These are phyloP conservation scores for Microcyclospora pomicola DNA, from an alignment of 2,329 filamentous ascomycete species.

Conservation along the genomic window DNA sequence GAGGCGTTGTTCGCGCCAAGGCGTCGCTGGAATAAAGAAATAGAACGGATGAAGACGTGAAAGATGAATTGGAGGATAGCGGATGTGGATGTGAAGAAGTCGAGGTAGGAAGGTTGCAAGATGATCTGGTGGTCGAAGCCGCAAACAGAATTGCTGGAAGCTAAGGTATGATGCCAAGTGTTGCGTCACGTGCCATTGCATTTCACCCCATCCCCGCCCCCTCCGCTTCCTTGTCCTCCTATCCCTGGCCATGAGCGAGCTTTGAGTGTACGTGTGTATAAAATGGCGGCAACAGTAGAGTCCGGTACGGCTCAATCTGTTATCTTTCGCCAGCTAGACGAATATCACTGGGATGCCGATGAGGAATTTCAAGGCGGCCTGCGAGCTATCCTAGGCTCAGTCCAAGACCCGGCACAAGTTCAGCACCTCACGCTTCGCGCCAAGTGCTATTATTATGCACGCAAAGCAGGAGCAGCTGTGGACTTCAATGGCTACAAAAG, in stretches of 20 bases:
- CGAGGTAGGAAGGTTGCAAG: not conserved
- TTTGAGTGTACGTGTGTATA: not conserved
- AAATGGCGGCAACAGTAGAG: not conserved
- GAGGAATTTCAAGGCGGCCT: slow-evolving; percentile 55
- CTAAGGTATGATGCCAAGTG: no score
- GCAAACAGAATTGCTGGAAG: no score
- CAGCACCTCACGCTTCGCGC: slow-evolving; percentile 50
- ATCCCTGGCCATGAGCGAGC: no score
- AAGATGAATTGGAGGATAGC: not conserved
- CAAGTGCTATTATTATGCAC: slow-evolving; percentile 54
- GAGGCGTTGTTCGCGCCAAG: no score
- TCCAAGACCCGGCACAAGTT: slow-evolving; percentile 40
- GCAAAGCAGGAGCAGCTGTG: slow-evolving; percentile 34
- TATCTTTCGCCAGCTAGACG: slow-evolving; percentile 48
- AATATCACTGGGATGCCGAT: slow-evolving; percentile 55
- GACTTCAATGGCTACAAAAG: slow-evolving; percentile 54
- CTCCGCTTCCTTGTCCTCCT: no score
- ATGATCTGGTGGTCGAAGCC: not conserved
- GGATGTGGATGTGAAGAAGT: not conserved
- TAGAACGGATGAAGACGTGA: not conserved
- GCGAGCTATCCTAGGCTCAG: slow-evolving; percentile 47
- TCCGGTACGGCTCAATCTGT: not conserved
- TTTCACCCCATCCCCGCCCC: no score
- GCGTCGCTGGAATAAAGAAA: no score
- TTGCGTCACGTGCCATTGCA: no score